Evolutionary conservation across 768 basidiomycete genomes (phyloP).

Genomic region (Lactarius sp.): DNA sequence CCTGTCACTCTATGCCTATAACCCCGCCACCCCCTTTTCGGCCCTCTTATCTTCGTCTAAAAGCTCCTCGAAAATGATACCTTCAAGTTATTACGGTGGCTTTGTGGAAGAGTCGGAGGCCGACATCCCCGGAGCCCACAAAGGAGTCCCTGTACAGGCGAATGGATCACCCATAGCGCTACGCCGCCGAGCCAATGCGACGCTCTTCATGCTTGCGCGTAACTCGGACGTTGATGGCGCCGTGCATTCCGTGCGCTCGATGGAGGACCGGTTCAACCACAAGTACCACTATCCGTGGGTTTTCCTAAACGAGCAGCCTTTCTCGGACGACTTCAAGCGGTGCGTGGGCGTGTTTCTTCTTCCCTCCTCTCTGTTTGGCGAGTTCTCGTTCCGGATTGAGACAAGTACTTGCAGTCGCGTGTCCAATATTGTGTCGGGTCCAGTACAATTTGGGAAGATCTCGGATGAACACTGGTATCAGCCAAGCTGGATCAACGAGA

Average conservation of each 20-base stretch:
- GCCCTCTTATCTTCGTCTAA: background rate
- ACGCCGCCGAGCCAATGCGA: slow-evolving; percentile 31
- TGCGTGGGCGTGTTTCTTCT: slow-evolving; percentile 29
- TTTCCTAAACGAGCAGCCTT: slow-evolving; percentile 82
- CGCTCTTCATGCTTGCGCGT: slow-evolving; percentile 50
- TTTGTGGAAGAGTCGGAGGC: background rate
- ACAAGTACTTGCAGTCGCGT: slow-evolving; percentile 28
- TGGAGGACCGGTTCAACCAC: slow-evolving; percentile 87
- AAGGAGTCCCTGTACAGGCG: background rate
- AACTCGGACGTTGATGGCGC: slow-evolving; percentile 60
- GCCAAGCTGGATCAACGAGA: slow-evolving; percentile 49
- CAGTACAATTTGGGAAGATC: slow-evolving; percentile 41
- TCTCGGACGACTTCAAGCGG: slow-evolving; percentile 70
- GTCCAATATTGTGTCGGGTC: slow-evolving; percentile 30
- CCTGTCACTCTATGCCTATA: background rate
- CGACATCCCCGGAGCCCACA: background rate
- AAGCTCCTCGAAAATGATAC: background rate
- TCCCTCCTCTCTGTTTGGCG: no score
- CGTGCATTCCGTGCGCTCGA: slow-evolving; percentile 58
- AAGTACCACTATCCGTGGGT: slow-evolving; percentile 80
- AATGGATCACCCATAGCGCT: no score
- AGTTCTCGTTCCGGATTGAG: background rate
- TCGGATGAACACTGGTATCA: slow-evolving; percentile 45
- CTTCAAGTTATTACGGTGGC: background rate
- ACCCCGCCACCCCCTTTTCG: background rate